Evolutionary conservation across 2,329 filamentous ascomycete species (phyloP).

Genomic region (Claviceps capensis): DNA sequence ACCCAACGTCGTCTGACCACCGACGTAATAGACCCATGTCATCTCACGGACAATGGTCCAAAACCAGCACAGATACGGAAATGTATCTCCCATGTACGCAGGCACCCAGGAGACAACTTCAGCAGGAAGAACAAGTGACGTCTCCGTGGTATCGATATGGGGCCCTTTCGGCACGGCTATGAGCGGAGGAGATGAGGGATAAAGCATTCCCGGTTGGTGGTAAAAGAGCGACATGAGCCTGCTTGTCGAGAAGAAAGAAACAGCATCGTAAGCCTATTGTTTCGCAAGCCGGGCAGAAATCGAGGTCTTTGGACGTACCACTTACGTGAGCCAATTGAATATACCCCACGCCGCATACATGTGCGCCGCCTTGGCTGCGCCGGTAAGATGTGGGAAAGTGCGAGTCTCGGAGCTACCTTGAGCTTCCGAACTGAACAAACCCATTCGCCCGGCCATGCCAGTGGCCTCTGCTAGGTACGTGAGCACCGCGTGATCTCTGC

Average conservation of each 20-base stretch:
- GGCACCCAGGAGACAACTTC: conserved; percentile 1
- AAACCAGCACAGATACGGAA: conserved; percentile 18
- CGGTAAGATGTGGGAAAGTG: conserved; percentile 5
- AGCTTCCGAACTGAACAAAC: conserved; percentile 10
- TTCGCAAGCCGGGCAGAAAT: not conserved
- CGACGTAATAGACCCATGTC: conserved; percentile 13
- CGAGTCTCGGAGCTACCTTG: not conserved
- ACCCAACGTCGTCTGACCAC: conserved; percentile 4
- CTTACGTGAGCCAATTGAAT: conserved; percentile 22
- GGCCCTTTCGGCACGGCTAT: conserved; percentile 4
- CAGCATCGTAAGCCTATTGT: not conserved
- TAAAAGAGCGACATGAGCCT: conserved; percentile 21
- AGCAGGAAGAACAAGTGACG: not conserved
- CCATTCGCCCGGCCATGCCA: conserved; percentile 14
- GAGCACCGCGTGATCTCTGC: conserved; percentile 16
- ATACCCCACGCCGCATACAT: conserved; percentile 12
- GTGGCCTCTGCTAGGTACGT: conserved; percentile 13
- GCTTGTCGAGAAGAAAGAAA: not conserved
- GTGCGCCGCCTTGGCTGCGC: conserved; percentile 6
- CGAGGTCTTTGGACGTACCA: not conserved
- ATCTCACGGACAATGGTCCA: conserved; percentile 19
- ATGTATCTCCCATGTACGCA: conserved; percentile 12
- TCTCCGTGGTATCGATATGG: not conserved
- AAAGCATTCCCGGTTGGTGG: conserved; percentile 16
- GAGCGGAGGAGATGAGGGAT: conserved; percentile 9